Evolutionary conservation across 1,284 basidiomycete genomes (phyloP).

Genomic region (Pulveroboletus sp.): DNA sequence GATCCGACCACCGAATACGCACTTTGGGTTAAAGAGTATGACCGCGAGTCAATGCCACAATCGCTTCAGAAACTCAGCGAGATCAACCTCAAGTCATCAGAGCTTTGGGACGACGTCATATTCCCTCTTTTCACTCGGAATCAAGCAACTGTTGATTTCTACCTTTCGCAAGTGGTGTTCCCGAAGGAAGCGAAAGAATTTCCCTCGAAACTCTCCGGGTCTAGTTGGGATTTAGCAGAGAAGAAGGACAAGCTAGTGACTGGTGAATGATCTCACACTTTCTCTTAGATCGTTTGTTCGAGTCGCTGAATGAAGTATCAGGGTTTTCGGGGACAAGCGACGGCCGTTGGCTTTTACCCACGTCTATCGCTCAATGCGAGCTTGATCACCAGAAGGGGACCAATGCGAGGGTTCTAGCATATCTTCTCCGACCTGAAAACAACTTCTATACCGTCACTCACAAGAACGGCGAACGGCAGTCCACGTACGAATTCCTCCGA

Average conservation of each 20-base stretch:
- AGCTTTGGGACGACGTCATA: conserved; percentile 35
- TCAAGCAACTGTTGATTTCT: conserved; percentile 48
- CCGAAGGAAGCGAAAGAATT: conserved; percentile 43
- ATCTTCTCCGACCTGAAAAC: conserved; percentile 48
- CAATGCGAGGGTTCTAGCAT: conserved; percentile 42
- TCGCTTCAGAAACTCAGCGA: conserved; percentile 36
- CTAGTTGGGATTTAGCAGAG: conserved; percentile 53
- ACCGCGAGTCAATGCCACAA: conserved; percentile 23
- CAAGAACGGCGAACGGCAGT: conserved; percentile 20
- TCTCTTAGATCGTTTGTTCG: no score
- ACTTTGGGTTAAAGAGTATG: conserved; percentile 37
- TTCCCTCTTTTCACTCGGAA: conserved; percentile 41
- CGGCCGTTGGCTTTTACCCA: background rate
- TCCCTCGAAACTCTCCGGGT: conserved; percentile 44
- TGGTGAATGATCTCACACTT: background rate
- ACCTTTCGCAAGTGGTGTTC: conserved; percentile 34
- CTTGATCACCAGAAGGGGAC: background rate
- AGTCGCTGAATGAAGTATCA: background rate
- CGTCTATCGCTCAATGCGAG: background rate
- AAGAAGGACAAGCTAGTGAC: background rate
- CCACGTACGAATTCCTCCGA: conserved; percentile 36
- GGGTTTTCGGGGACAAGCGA: conserved; percentile 11
- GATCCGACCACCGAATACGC: conserved; percentile 46
- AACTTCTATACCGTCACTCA: conserved; percentile 34
- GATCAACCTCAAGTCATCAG: conserved; percentile 43